These are phyloP conservation scores for Sedum album DNA, from an alignment of 164 flowering plant genomes.

Conservation along the genomic window DNA sequence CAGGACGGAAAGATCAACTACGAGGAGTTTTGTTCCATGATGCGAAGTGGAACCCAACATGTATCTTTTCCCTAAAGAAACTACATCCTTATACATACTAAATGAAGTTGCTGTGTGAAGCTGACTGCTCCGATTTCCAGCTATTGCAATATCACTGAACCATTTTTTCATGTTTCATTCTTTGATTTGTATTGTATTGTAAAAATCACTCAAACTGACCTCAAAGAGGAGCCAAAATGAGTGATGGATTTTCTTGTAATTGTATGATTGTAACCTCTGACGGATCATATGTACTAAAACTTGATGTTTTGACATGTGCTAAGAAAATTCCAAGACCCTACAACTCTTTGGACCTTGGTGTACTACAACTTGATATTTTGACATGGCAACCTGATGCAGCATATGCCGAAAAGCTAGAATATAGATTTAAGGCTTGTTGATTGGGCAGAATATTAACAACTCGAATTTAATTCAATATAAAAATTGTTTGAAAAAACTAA, in stretches of 20 bases:
- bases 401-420: no score
- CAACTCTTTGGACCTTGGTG: neutral
- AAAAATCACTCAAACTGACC: neutral
- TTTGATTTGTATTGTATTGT: neutral
- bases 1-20: slow-evolving; percentile 88
- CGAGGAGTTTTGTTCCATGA: slow-evolving; percentile 73
- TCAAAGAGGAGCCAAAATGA: neutral
- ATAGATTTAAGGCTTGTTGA: no score
- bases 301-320: neutral
- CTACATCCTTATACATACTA: neutral
- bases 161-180: neutral
- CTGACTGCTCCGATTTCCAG: neutral
- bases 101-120: neutral
- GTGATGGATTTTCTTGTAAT: neutral
- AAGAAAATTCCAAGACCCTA: neutral
- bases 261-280: neutral
- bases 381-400: no score
- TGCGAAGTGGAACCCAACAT: slow-evolving; percentile 62
- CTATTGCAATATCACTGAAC: neutral
- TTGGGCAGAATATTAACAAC: no score
- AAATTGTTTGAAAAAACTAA: no score
- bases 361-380: neutral
- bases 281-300: neutral
- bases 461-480: no score
- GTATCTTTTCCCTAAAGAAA: slow-evolving; percentile 29